Base-by-base conservation (phyloP, 257 asterid species). In the Coffea canephora region DNA sequence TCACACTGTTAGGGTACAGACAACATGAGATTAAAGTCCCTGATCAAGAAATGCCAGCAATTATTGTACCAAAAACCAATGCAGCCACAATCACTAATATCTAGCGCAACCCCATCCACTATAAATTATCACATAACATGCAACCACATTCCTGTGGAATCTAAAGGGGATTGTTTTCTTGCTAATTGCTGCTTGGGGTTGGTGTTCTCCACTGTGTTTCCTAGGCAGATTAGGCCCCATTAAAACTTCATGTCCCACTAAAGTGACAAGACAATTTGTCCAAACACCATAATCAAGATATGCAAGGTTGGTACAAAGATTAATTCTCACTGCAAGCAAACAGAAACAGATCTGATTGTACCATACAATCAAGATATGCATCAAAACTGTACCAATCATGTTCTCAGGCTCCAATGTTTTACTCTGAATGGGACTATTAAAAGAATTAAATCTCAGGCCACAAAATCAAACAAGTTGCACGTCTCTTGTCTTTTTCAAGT, bases 381-480 rank as follows among this genome's bases (percentile, higher is more conserved):
- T 57, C 46, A 71, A 59, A 61, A 79, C 34, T 71, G 67, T 27
- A 59, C 49, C 48, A 71, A 71, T 59, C 50, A 71, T 43, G 34
- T 59, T 25, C 48, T 62, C n/a, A 21, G 21, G 21, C 18, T 69
- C 21, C 27, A 9, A 69, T 27, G 81, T 69, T 69, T 57, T 67
- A n/a, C 62, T 45, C 55, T 16, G n/a, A 55, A n/a, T 31, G 67
- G 34, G 69, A 69, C 59, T 70, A 46, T 59, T 79, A 11, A 43
- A 27, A 79, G n/a, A 31, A 70, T 11, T 10, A 77, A 19, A 67
- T 3, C n/a, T 21, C 2, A 71, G 54, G 19, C 82, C 72, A 79
- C 73, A 71, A 49, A 36, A 46, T 71, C 77, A 31, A 5, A 62
- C 82, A 62, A 79, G 45, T 46, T 61, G 82, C 73, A 61, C 27